Conservation (phyloP, 2,329 filamentous ascomycete genomes). For the Sclerotiophoma versabilis region DNA sequence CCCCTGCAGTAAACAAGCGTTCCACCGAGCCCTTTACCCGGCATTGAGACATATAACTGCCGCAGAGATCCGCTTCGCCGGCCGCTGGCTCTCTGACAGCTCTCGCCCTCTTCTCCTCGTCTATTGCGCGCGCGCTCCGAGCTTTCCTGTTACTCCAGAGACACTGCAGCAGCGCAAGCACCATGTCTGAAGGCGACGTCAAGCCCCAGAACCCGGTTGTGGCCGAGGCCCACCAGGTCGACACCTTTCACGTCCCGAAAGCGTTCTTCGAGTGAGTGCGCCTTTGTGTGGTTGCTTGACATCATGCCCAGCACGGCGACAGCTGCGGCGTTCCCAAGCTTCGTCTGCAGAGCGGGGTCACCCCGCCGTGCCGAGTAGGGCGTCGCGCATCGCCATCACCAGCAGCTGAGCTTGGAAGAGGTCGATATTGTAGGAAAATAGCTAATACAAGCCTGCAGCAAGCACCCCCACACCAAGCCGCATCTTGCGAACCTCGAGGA, state of each 20-base stretch:
- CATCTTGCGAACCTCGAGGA: constrained; percentile 67
- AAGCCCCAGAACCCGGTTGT: constrained; percentile 61
- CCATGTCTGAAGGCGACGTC: constrained; percentile 56
- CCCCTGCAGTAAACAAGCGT: constrained; percentile 38
- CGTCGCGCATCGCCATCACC: constrained; percentile 13
- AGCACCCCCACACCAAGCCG: constrained; percentile 65
- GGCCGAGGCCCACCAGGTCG: constrained; percentile 76
- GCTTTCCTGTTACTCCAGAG: not conserved
- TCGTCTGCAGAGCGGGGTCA: constrained; percentile 41
- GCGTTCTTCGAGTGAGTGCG: constrained; percentile 51
- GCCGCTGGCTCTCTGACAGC: constrained; percentile 11
- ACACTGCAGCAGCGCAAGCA: constrained; percentile 15
- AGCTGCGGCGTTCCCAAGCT: constrained; percentile 16
- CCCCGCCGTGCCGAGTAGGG: constrained; percentile 35
- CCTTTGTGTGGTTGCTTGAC: constrained; percentile 26
- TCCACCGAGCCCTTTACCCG: constrained; percentile 49
- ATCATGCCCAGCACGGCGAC: constrained; percentile 24
- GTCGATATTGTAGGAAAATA: not conserved
- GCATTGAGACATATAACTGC: constrained; percentile 38
- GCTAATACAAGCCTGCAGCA: constrained; percentile 50
- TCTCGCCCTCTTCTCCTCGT: constrained; percentile 5
- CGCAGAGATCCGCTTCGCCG: constrained; percentile 15
- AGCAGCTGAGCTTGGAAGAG: constrained; percentile 1
- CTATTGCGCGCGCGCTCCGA: constrained; percentile 6
- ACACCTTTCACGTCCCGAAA: constrained; percentile 71